Evolutionary conservation across 306 rosid species (phyloP).

Genomic region (Quercus gilva): DNA sequence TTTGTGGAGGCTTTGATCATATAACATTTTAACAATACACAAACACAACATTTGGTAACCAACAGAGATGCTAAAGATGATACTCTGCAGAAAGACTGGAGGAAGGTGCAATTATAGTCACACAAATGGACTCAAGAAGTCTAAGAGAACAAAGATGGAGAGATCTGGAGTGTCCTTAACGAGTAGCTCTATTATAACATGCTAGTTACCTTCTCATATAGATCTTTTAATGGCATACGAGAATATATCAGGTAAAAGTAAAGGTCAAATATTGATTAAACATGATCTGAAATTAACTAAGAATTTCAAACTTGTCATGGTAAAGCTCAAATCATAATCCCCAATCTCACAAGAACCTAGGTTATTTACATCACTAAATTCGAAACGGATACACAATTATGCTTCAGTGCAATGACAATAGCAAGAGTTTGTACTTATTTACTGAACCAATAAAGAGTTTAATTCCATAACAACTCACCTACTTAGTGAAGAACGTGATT

Average conservation of each 20-base stretch:
- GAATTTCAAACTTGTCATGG: no score
- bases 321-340: not conserved
- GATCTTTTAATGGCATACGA: not conserved
- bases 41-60: not conserved
- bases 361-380: not conserved
- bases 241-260: not conserved
- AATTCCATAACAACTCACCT: not conserved
- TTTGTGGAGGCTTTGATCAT: not conserved
- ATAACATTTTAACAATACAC: not conserved
- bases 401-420: not conserved
- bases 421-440: not conserved
- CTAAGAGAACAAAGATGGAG: not conserved
- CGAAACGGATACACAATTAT: not conserved
- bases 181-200: not conserved
- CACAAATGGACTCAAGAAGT: not conserved
- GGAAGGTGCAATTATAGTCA: not conserved
- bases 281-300: not conserved
- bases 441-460: not conserved
- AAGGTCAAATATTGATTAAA: not conserved
- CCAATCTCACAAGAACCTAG: not conserved
- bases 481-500: not conserved
- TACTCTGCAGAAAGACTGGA: not conserved
- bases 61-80: no score
- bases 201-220: not conserved
- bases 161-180: not conserved